Conservation (phyloP, 495 filamentous ascomycete species). For the Penicillium taxi region DNA sequence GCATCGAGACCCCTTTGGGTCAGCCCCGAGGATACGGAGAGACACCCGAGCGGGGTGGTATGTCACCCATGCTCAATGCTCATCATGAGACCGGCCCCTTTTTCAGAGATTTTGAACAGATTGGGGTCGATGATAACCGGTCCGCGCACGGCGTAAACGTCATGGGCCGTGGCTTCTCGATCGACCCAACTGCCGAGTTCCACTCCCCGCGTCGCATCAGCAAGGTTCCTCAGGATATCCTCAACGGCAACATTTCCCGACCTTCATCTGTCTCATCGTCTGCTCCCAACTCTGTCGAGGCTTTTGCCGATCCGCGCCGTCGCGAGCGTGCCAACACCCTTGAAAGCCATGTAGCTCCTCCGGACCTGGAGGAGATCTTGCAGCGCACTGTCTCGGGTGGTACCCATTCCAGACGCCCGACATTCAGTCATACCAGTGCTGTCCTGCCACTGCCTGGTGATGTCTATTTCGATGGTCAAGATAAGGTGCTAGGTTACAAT, state of each 20-base stretch:
- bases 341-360: constrained; percentile 50
- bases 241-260: constrained; percentile 36
- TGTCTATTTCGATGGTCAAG: constrained; percentile 45
- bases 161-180: constrained; percentile 32
- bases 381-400: constrained; percentile 64
- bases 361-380: constrained; percentile 52
- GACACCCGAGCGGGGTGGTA: constrained; percentile 33
- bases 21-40: constrained; percentile 15
- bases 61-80: constrained; percentile 44
- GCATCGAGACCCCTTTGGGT: constrained; percentile 43
- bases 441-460: constrained; percentile 40
- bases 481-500: constrained; percentile 65
- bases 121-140: constrained; percentile 71
- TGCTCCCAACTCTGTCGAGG: constrained; percentile 94
- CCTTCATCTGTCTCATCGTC: constrained; percentile 61
- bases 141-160: constrained; percentile 35
- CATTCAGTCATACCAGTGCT: constrained; percentile 52
- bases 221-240: constrained; percentile 36
- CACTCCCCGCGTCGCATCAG: constrained; percentile 34
- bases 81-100: constrained; percentile 42
- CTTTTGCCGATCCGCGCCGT: constrained; percentile 73
- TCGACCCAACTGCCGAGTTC: constrained; percentile 30
- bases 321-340: constrained; percentile 59
- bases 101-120: constrained; percentile 70
- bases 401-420: constrained; percentile 54